These are phyloP conservation scores for Exophiala sp. DNA, from an alignment of 2,329 filamentous ascomycete genomes.

Conservation along the genomic window DNA sequence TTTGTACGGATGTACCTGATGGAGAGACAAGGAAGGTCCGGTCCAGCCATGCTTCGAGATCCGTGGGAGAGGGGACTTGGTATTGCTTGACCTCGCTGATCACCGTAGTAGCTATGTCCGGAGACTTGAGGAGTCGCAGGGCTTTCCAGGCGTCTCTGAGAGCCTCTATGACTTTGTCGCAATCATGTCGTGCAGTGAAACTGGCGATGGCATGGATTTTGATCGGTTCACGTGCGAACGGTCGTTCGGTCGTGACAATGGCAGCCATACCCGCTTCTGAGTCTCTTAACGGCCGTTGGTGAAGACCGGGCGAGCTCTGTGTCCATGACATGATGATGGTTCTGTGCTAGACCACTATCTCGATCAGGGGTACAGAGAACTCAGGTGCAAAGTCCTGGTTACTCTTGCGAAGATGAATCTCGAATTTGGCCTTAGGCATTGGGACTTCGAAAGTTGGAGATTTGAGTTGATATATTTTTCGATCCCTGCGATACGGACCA, in stretches of 20 bases:
- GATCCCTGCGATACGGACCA: no score
- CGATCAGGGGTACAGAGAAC: neutral
- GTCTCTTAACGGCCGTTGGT: conserved; percentile 2
- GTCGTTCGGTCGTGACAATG: neutral
- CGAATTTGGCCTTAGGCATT: no score
- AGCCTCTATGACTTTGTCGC: neutral
- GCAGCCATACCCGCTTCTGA: conserved; percentile 5
- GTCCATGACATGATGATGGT: conserved; percentile 2
- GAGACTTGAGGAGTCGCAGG: conserved; percentile 11
- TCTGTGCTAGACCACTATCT: neutral
- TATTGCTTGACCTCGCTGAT: conserved; percentile 7
- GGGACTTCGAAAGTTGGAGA: no score
- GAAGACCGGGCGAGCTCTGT: conserved; percentile 1
- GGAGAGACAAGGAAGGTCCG: conserved; percentile 8
- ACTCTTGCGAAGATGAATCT: no score
- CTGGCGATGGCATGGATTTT: conserved; percentile 12
- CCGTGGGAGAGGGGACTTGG: neutral
- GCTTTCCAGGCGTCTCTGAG: conserved; percentile 12
- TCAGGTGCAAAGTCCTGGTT: no score
- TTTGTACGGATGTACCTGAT: neutral
- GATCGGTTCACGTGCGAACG: conserved; percentile 7
- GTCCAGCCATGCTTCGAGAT: conserved; percentile 11
- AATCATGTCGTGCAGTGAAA: neutral
- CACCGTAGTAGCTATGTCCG: conserved; percentile 16
- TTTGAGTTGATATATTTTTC: no score